A percentile compares a stretch with the other conserved stretches of the same genome.
phyloP scores from a whole-genome alignment of 495 filamentous ascomycete genomes.

The Penicillium atrosanguineum region DNA sequence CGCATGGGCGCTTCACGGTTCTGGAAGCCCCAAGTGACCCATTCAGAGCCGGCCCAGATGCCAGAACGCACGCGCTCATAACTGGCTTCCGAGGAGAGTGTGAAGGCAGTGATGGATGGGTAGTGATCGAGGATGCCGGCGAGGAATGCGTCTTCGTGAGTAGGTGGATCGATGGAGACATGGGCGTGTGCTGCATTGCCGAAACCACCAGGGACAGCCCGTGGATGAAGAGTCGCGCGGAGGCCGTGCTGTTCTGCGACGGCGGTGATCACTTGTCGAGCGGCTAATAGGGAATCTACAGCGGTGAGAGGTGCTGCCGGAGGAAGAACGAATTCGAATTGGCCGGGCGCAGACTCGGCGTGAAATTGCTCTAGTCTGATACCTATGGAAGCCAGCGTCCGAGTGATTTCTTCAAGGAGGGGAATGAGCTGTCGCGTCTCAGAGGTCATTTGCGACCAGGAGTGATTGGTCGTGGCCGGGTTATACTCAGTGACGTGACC shows the following conservation, averaged over 20 bases:
- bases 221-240: slow-evolving; percentile 76
- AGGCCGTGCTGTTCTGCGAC: slow-evolving; percentile 42
- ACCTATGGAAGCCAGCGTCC: slow-evolving; percentile 54
- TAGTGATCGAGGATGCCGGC: slow-evolving; percentile 36
- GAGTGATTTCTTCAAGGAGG: slow-evolving; percentile 61
- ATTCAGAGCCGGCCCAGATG: slow-evolving; percentile 56
- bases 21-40: slow-evolving; percentile 45
- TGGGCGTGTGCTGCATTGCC: slow-evolving; percentile 45
- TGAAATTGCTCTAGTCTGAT: slow-evolving; percentile 76
- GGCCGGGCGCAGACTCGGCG: slow-evolving; percentile 68
- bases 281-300: slow-evolving; percentile 69
- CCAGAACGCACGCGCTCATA: slow-evolving; percentile 41
- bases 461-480: slow-evolving; percentile 45
- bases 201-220: slow-evolving; percentile 51
- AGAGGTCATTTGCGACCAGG: slow-evolving; percentile 43
- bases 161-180: slow-evolving; percentile 35
- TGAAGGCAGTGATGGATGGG: slow-evolving; percentile 36
- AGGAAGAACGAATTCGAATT: slow-evolving; percentile 78
- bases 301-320: slow-evolving; percentile 63
- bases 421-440: slow-evolving; percentile 44
- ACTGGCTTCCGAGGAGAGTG: slow-evolving; percentile 36
- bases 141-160: slow-evolving; percentile 33
- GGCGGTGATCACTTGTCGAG: slow-evolving; percentile 64
- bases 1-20: slow-evolving; percentile 45
- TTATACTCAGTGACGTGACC: slow-evolving; percentile 15